Evolutionary conservation across 2,329 filamentous ascomycete species (phyloP).

Genomic region (Chaetomium olivaceum): DNA sequence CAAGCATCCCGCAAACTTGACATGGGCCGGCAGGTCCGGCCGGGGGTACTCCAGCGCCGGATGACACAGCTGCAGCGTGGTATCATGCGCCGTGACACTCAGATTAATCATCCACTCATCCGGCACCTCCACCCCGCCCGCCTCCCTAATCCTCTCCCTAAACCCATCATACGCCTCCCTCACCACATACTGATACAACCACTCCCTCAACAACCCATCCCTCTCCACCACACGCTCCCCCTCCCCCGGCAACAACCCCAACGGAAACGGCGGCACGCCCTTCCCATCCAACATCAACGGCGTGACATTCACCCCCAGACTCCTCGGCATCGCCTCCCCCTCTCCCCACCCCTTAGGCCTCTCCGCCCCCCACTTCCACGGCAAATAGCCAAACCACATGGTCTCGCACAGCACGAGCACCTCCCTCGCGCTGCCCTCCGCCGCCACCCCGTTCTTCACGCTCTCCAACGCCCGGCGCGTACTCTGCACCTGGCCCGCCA

Average conservation of each 20-base stretch:
- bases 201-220: constrained; percentile 21
- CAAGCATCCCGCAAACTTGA: constrained; percentile 47
- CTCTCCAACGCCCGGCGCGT: neutral
- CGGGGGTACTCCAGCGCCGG: constrained; percentile 44
- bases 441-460: neutral
- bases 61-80: constrained; percentile 43
- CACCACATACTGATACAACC: constrained; percentile 22
- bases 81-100: constrained; percentile 36
- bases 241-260: constrained; percentile 16
- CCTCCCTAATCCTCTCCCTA: constrained; percentile 34
- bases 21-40: constrained; percentile 42
- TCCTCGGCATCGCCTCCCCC: constrained; percentile 28
- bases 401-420: constrained; percentile 47
- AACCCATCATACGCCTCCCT: constrained; percentile 24
- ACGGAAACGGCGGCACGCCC: constrained; percentile 34
- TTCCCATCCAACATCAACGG: constrained; percentile 40
- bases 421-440: constrained; percentile 38
- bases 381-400: constrained; percentile 40
- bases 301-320: constrained; percentile 42
- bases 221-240: constrained; percentile 3
- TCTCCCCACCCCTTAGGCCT: constrained; percentile 39
- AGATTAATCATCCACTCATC: constrained; percentile 23
- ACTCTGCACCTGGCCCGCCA: neutral
- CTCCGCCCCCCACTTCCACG: constrained; percentile 32
- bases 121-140: constrained; percentile 10